Evolutionary conservation across 176 grass and related monocot species (phyloP), one percentile per base, ranked within the genome.

Genomic region (Thinopyrum elongatum): DNA sequence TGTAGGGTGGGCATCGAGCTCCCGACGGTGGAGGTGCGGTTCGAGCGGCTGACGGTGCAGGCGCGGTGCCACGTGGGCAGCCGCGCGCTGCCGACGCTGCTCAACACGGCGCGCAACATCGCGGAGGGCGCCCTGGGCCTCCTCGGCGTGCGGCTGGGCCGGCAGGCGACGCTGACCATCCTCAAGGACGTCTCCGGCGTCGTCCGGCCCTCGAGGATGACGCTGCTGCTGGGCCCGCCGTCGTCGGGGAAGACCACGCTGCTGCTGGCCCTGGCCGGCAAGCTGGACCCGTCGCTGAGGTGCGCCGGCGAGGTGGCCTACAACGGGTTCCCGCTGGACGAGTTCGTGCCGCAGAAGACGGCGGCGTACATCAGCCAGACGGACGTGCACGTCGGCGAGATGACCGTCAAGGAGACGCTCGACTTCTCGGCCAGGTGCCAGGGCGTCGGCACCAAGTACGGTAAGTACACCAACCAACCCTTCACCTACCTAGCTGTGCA

Each of bases 361-460:
- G 94, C 97, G 33, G 97, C 97, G 21, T 99, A 94, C 79, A 99
- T 99, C 82, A 99, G 97, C 90, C 97, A 99, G 82, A 99, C 91
- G 0, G 94, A 99, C 66, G 94, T 99, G 26, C 97, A 99, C 80
- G 70, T 99, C 46, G 90, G 92, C 58, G 94, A 96, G 92, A 96
- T 99, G 97, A 99, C 97, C 0, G 97, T 99, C 0, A 99, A 99
- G 86, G 97, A 99, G 87, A 99, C 97, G 71, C 83, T 99, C 53
- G 97, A 99, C 83, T 99, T 99, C 86, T 96, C 97, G 1, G 97
- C 97, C 9, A 86, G 94, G 82, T 99, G 97, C 70, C 97, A 99
- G 83, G 97, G 97, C 35, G 90, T 99, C 38, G 97, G 97, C 58
- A 82, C 93, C 28, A 96, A 87, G 77, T 99, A 96, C 62, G 97